Evolutionary conservation across 2,329 filamentous ascomycete genomes (phyloP), one percentile per base, ranked within the genome.

Genomic region (Fusarium mangiferae): DNA sequence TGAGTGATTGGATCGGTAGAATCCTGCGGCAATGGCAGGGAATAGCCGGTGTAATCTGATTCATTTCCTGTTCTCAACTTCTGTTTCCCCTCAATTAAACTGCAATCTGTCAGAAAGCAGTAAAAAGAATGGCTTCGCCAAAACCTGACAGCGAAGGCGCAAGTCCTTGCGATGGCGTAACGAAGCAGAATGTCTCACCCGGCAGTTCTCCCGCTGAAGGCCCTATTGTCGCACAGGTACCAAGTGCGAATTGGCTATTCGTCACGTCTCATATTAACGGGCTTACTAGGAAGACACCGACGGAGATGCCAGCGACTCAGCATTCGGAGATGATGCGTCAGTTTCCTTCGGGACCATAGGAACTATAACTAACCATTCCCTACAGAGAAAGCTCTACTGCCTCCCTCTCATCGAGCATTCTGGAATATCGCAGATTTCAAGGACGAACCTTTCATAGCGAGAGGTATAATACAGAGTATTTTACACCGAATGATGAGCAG

Each of bases 371-470:
- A 24, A 28, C 7, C 4, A 3, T 22, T 1, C 1, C 22, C 44
- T 5, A 14, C 12, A 61, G 54, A 6, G 42, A 49, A 13, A 62
- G 56, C 10, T 69, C 64, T 3, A 52, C 64, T 2, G 46, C 66
- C 0, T 70, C 67, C 6, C 64, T 70, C 39, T 64, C 58, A 12
- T 69, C 66, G 1, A 68, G 65, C 3, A 68, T 68, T n/a, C 52
- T 66, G 2, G 45, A 66, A 14, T 68, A 66, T 20, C 61, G 66
- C 2, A 70, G 18, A 1, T 58, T 58, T 3, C 67, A 70, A 15
- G 65, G 67, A 9, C 42, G 67, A 1, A 70, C 66, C 2, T 70
- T 65, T 1, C 66, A 70, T 4, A 57, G 66, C 6, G 59, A 70
- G 6, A 46, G 35, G 4, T 52, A 65, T 12, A 33, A 65, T 7